A percentile compares a stretch with the other conserved stretches of the same genome.
Conservation (phyloP, 2,329 filamentous ascomycete species). For the Fusarium ambrosium region DNA sequence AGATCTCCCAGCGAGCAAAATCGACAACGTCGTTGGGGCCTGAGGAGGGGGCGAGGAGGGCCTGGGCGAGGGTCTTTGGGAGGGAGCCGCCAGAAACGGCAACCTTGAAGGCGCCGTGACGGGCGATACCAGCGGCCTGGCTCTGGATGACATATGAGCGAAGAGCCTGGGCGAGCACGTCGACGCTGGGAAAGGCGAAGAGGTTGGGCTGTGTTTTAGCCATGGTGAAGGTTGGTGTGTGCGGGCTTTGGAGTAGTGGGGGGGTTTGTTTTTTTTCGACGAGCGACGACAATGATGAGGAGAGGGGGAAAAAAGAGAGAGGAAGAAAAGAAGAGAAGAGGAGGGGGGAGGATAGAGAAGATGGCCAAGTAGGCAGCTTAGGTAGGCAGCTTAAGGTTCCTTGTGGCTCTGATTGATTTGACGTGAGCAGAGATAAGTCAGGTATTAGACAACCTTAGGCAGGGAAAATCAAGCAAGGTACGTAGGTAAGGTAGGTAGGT, state of each 20-base stretch:
- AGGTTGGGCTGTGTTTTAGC: conserved; percentile 75
- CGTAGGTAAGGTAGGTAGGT: conserved; percentile 10
- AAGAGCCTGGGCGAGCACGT: conserved; percentile 80
- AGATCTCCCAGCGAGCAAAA: conserved; percentile 95
- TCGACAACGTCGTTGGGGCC: conserved; percentile 73
- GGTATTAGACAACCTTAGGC: conserved; percentile 5
- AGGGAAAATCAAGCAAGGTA: conserved; percentile 2
- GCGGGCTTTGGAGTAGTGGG: conserved; percentile 33
- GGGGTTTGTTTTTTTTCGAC: background rate
- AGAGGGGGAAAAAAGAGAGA: conserved; percentile 6
- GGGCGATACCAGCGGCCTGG: conserved; percentile 83
- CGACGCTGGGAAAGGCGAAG: conserved; percentile 80
- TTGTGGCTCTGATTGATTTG: conserved; percentile 21
- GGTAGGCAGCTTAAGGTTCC: conserved; percentile 20
- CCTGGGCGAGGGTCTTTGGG: conserved; percentile 87
- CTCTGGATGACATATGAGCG: conserved; percentile 85
- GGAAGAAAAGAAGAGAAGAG: conserved; percentile 7
- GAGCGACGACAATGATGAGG: conserved; percentile 20
- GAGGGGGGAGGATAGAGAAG: background rate
- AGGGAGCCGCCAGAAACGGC: conserved; percentile 95
- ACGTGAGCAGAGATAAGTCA: conserved; percentile 15
- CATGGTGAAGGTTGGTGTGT: conserved; percentile 56
- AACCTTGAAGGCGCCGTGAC: conserved; percentile 89
- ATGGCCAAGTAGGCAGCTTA: background rate
- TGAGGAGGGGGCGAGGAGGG: conserved; percentile 73